phyloP scores from a whole-genome alignment of 164 flowering plant species.

The Malania oleifera region DNA sequence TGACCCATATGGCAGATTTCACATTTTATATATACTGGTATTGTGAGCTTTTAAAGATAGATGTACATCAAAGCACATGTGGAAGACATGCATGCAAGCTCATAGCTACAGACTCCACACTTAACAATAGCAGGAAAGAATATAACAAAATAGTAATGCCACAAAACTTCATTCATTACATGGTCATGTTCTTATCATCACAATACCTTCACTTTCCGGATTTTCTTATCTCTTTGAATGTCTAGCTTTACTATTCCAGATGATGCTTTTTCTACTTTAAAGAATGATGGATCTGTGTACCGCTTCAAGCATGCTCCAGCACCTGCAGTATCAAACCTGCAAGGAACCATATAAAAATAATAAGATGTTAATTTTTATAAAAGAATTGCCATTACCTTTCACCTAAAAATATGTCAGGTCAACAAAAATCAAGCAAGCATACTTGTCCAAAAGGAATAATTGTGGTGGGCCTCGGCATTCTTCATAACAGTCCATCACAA shows the following conservation, averaged over 20 bases:
- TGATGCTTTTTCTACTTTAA: conserved; percentile 49
- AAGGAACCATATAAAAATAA: neutral
- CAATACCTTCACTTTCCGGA: conserved; percentile 71
- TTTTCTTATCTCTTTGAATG: conserved; percentile 60
- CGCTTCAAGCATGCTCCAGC: conserved; percentile 98
- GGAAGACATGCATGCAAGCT: too few relatives aligned
- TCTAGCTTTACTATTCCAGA: conserved; percentile 27
- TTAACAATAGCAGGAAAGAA: too few relatives aligned
- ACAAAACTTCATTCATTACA: neutral
- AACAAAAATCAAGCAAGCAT: conserved; percentile 23
- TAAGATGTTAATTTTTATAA: neutral
- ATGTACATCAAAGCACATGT: too few relatives aligned
- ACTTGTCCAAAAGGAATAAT: conserved; percentile 92
- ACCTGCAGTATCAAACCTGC: conserved; percentile 95
- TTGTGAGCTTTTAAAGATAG: too few relatives aligned
- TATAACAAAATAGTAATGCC: neutral
- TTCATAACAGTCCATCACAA: conserved; percentile 94
- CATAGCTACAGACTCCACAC: too few relatives aligned
- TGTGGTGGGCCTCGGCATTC: conserved; percentile 96
- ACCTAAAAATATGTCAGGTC: neutral
- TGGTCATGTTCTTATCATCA: neutral
- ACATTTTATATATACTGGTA: too few relatives aligned
- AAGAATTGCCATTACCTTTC: neutral
- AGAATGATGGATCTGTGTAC: conserved; percentile 93
- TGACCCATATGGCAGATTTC: neutral